Evolutionary conservation across 2,329 filamentous ascomycete species (phyloP).

Genomic region (Aspergillus ochraceoroseus): DNA sequence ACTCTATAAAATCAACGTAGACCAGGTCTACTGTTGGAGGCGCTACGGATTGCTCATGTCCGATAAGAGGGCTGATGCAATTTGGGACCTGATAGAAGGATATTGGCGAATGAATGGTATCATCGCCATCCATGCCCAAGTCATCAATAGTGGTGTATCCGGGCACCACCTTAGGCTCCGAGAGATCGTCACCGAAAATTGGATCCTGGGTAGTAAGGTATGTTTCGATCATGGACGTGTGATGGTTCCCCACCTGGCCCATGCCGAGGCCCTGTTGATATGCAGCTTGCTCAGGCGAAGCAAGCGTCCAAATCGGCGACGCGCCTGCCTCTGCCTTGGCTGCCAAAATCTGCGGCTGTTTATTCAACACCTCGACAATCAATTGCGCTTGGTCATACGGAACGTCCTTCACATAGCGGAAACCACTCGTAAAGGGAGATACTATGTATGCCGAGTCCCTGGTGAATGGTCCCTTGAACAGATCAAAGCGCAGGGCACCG

Average conservation of each 20-base stretch:
- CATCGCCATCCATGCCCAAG: slow-evolving; percentile 76
- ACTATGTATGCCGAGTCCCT: slow-evolving; percentile 79
- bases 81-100: slow-evolving; percentile 76
- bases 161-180: slow-evolving; percentile 48
- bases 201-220: slow-evolving; percentile 29
- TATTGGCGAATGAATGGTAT: slow-evolving; percentile 74
- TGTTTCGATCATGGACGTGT: slow-evolving; percentile 1
- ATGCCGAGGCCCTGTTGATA: slow-evolving; percentile 21
- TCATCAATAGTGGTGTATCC: slow-evolving; percentile 92
- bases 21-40: slow-evolving; percentile 78
- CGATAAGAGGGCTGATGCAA: slow-evolving; percentile 67
- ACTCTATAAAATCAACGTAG: slow-evolving; percentile 86
- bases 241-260: background rate
- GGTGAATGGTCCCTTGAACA: slow-evolving; percentile 89
- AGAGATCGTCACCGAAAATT: slow-evolving; percentile 16
- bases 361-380: slow-evolving; percentile 58
- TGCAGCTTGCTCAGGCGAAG: slow-evolving; percentile 45
- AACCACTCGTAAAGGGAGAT: slow-evolving; percentile 78
- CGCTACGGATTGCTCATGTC: slow-evolving; percentile 36
- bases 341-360: slow-evolving; percentile 50
- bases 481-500: slow-evolving; percentile 88
- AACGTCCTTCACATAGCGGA: slow-evolving; percentile 73
- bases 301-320: slow-evolving; percentile 32
- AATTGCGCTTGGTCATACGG: slow-evolving; percentile 69
- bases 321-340: slow-evolving; percentile 15